Base-by-base conservation (phyloP, 352 stramenopile genomes). In the Phytopythium oedochilum region DNA sequence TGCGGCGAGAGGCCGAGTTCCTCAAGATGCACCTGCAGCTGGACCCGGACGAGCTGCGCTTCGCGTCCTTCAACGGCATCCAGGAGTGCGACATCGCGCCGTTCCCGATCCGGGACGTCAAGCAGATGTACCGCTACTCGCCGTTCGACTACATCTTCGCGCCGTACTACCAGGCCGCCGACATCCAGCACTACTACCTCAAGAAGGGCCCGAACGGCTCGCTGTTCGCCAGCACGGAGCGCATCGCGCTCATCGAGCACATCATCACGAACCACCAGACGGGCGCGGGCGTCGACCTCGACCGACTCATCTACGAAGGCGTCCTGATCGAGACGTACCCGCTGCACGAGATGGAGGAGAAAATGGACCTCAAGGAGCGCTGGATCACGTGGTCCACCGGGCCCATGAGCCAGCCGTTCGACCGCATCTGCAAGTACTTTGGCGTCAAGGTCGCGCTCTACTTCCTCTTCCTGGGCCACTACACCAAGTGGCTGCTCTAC, bases 391-490 rank as follows among this genome's bases (percentile, higher is more conserved):
- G 75, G 73, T 76, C 77, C 54, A 73, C 72, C 45, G 75, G 71
- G 22, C 77, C 83, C 2, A 90, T 90, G 83, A 79, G 70, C 46
- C 83, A 94, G 61, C 83, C 83, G 0, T 89, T 94, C 43, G 77
- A 92, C 52, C 71, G 74, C 25, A 86, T 94, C 50, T 88, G 83
- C 57, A 71, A 88, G 53, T 94, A 94, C 63, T 94, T 92, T 66
- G 83, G 83, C 49, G 81, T 88, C 57, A 89, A 98, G 67, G 89
- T 99, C 54, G 89, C 90, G 22, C 96, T 99, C 55, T 99, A 99
- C 73, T 99, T 99, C 66, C 71, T 97, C 34, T 99, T 96, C 83
- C 60, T 99, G 23, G 92, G 97, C 15, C 94, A 98, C 70, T 97
- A 95, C 68, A 97, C 94, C 36, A 92, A 94, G 55, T 97, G 97